Base-by-base conservation (phyloP, 139 green algal species). In the Pseudopediastrum boryanum region DNA sequence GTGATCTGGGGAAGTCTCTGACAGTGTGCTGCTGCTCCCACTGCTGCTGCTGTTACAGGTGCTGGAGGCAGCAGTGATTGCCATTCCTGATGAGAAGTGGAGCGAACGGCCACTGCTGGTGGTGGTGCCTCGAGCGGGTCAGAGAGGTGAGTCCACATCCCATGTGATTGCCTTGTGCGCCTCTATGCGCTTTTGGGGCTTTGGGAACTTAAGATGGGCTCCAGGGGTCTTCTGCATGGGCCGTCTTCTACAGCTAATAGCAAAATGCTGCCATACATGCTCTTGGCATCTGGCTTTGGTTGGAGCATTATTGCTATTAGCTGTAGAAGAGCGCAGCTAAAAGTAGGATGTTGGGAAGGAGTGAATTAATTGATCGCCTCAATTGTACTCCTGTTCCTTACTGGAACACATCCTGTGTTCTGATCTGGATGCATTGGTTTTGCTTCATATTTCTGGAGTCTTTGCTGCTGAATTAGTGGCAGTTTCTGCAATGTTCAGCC, bases 31-130 rank as follows among this genome's bases (percentile, higher is more conserved):
- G n/a, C n/a, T n/a, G n/a, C n/a, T n/a, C n/a, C n/a, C n/a, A n/a
- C 56, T 38, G 25, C 23, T 65, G 19, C 56, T 65, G 56, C 56
- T 38, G 9, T 65, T 10, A 0, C 75, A 85, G 44, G 91, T 95
- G n/a, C 48, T 79, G 21, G 91, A 94, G 79, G 91, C 92, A 8
- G 91, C 91, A 2, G 90, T 94, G 65, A 87, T 95, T 29, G 92
- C 75, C 42, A 84, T 94, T 21, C 86, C 92, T 0, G 61, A 94
- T 48, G 35, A 73, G 1, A 93, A 92, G 52, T 96, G 90, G 90
- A 81, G 76, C 4, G 92, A 96, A 86, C 85, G 92, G 16, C 92
- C 92, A 8, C 79, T 96, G 85, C 89, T 96, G 43, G 70, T 96
- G 36, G 83, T 94, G 42, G 89, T 91, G 46, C 62, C 80, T 9